Base-by-base conservation (phyloP, 1,284 basidiomycete genomes). In the Spongispora temasekensis region DNA sequence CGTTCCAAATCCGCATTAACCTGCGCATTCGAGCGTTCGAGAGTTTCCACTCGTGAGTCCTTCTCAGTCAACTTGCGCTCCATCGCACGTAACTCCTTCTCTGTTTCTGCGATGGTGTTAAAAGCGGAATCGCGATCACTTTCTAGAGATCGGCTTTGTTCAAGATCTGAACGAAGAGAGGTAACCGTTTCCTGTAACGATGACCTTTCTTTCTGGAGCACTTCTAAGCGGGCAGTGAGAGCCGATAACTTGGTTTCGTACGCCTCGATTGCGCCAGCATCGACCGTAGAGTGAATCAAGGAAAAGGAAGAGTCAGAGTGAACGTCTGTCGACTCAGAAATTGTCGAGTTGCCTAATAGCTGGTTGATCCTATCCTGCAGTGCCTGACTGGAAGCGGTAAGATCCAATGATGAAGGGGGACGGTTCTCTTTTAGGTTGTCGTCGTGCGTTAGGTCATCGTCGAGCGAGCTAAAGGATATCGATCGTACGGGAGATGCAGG, bases 121-220 rank as follows among this genome's bases (percentile, higher is more conserved):
- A 76, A 65, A 19, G 80, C 78, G 32, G 78, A 77, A 44, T 86
- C 80, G 19, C 80, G 79, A 64, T 87, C 86, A 17, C 74, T 70
- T 59, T 80, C 76, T 55, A 84, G 68, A 28, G 61, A 60, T 46
- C 73, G 73, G 8, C 75, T 53, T 35, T 74, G 69, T n/a, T 77
- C 74, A 19, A 66, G 58, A 40, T 75, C 66, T 5, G 58, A 51
- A 64, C 68, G 54, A 65, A 72, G 62, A 4, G 66, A 65, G 71
- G 76, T 56, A 80, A 75, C 31, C 76, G 74, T 60, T 77, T 64
- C 67, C 55, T 68, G 65, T 27, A 75, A 61, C 23, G 65, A 67
- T n/a, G 42, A 76, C 60, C 81, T 86, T 66, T 90, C 89, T 51
- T 83, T 81, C 66, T 88, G 83, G 10, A 88, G 74, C 1, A 80